Base-by-base conservation (phyloP, 495 filamentous ascomycete species). In the Eremomyces bilateralis region DNA sequence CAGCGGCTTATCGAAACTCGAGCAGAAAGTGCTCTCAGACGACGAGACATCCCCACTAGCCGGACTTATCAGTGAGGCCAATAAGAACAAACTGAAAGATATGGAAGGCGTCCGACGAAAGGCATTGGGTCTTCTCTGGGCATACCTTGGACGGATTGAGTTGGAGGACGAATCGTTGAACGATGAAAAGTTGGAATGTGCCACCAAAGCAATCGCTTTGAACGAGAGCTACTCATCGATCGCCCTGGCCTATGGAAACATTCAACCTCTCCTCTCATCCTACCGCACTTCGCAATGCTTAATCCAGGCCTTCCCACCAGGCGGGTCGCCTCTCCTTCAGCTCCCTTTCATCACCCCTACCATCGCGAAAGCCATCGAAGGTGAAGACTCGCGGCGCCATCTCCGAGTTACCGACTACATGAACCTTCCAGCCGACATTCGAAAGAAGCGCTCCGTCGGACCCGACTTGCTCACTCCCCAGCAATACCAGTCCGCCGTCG, bases 111-210 rank as follows among this genome's bases (percentile, higher is more conserved):
- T 69, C 28, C 68, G 78, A 30, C 64, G 88, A 42, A 93, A 92
- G 61, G 74, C 75, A n/a, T 60, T 94, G 19, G 79, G 73, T 21
- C 63, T 97, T 34, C 59, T 95, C 12, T 97, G 88, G 88, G 85
- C 83, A 29, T 95, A 95, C 51, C 67, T 95, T 20, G 80, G 79
- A 29, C 74, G 88, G 25, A 58, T 93, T 20, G 79, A 88, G 40
- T 52, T 80, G 27, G 70, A 76, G 35, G 82, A 85, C 47, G 43
- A 62, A 19, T 59, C 59, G 17, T 61, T 91, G 27, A 68, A 88
- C 38, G 70, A 70, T 54, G 79, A 73, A 45, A 76, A 76, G 43
- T 74, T 63, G 47, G 76, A 88, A 53, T 72, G 80, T 39, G 82
- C 79, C 27, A 78, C 90, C 27, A 75, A 90, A 34, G 85, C 84